Percentiles rank a stretch among this genome's conserved stretches.
phyloP scores from a whole-genome alignment of 305 asterid species.

The Nicotiana rustica region DNA sequence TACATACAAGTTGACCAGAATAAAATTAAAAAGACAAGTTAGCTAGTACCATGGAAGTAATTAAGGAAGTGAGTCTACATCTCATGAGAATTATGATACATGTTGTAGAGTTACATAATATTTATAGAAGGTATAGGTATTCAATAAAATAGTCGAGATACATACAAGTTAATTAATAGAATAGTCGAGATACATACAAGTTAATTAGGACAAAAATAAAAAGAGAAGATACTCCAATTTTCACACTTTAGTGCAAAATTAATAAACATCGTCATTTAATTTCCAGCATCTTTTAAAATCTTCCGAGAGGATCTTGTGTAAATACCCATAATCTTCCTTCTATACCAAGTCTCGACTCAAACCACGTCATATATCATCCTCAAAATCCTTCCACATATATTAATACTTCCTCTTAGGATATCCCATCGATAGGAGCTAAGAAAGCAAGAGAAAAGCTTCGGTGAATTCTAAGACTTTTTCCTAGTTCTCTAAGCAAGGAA shows the following conservation, averaged over 20 bases:
- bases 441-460: not conserved
- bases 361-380: not conserved
- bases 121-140: too few species aligned
- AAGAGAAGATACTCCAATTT: slow-evolving; percentile 35
- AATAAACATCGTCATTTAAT: slow-evolving; percentile 49
- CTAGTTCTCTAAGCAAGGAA: not conserved
- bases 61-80: not conserved
- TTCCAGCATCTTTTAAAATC: slow-evolving; percentile 59
- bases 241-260: slow-evolving; percentile 34
- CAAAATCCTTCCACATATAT: not conserved
- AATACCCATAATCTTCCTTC: slow-evolving; percentile 10
- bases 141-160: too few species aligned
- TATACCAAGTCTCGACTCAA: not conserved
- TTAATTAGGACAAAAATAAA: too few species aligned
- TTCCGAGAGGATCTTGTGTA: not conserved
- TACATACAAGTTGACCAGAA: too few species aligned
- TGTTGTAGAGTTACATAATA: not conserved
- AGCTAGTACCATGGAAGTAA: too few species aligned
- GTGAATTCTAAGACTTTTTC: slow-evolving; percentile 25
- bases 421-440: slow-evolving; percentile 36
- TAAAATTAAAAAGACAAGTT: too few species aligned
- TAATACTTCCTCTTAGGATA: slow-evolving; percentile 16
- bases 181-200: too few species aligned
- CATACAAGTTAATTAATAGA: too few species aligned
- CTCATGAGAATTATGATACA: not conserved